Conservation (phyloP, 108 stramenopile species). For the Pelagomonas calceolata region DNA sequence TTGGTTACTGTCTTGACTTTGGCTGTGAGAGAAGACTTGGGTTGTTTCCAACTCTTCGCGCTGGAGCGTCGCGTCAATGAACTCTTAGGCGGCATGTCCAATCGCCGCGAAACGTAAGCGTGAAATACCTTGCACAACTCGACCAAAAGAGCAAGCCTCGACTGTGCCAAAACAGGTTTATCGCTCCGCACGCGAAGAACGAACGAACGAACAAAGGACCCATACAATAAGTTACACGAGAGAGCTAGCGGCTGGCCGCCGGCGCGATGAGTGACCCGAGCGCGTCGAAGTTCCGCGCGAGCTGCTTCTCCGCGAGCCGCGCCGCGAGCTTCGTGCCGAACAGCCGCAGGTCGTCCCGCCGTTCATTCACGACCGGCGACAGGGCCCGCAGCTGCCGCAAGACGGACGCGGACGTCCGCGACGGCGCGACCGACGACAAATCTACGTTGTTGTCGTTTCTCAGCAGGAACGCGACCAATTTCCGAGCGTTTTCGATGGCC, state of each 20-base stretch:
- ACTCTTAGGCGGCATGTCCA: too few species aligned
- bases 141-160: too few species aligned
- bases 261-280: neutral
- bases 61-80: too few species aligned
- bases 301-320: neutral
- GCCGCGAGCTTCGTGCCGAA: neutral
- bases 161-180: too few species aligned
- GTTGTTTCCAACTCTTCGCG: too few species aligned
- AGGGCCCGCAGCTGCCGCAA: neutral
- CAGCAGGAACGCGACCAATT: slow-evolving; percentile 28
- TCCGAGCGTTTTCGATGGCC: slow-evolving; percentile 24
- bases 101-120: too few species aligned
- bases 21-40: too few species aligned
- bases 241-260: neutral
- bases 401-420: neutral
- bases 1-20: too few species aligned
- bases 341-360: neutral
- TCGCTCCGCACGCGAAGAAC: too few species aligned
- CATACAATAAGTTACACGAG: neutral
- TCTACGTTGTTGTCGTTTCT: neutral
- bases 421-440: neutral
- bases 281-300: neutral
- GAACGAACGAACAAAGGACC: too few species aligned
- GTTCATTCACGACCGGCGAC: neutral
- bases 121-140: too few species aligned